Base-by-base conservation (phyloP, 2,329 filamentous ascomycete species). In the Fusarium nygamai region DNA sequence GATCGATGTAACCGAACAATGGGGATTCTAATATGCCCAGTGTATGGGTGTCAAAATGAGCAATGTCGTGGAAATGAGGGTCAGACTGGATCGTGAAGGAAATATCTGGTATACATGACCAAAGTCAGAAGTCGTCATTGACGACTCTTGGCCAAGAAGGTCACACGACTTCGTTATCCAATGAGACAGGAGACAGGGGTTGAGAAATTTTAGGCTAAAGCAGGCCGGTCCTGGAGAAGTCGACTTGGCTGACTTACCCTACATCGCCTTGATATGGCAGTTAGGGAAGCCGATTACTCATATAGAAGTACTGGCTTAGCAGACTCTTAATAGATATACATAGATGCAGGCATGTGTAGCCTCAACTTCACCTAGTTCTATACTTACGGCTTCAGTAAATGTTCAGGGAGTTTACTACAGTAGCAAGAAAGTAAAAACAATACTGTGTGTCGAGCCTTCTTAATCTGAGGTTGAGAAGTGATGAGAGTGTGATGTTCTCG, bases 191-290 rank as follows among this genome's bases (percentile, higher is more conserved):
- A 9, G 50, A 38, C 50, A 13, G n/a, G 24, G 33, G 33, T 9
- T 2, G 2, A 29, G 33, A 22, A 7, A 38, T 54, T 54, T 13
- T 9, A 38, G 24, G 33, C 50, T 38, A 54, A 17, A 9, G 14
- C 7, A 54, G 7, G 33, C n/a, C 1, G 2, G 12, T 11, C 3
- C 13, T 38, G 33, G n/a, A 6, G 2, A 8, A 20, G 10, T 20
- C 0, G 5, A 5, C 8, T 1, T 2, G 16, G 9, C 5, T 6
- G 9, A 3, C 33, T 22, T 54, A 54, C 50, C 50, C 50, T 38
- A 29, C 3, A 54, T 38, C 14, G 6, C 1, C 3, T 17, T 9
- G 0, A 4, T 9, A 7, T 3, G 0, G 1, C 19, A 9, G 14
- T 19, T 8, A 0, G 8, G 22, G 29, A 16, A 22, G 10, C 20